Conservation (phyloP, 129 eudicot genomes). For the Heracleum sosnowskyi region DNA sequence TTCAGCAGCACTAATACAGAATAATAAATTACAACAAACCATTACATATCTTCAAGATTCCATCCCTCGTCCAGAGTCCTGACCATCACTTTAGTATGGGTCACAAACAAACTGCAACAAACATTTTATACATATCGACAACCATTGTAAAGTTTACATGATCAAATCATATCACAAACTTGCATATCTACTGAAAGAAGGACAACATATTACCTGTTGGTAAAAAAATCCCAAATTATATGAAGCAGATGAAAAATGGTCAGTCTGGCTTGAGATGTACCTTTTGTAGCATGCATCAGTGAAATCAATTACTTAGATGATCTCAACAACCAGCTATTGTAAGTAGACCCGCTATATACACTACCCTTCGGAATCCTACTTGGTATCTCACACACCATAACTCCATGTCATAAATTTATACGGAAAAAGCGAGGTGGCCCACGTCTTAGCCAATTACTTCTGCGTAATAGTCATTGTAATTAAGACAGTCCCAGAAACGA, state of each 20-base stretch:
- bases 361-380: not conserved
- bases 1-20: not conserved
- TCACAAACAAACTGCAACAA: not conserved
- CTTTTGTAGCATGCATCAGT: not conserved
- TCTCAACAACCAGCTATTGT: not conserved
- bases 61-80: not conserved
- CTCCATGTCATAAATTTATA: constrained; percentile 11
- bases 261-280: not conserved
- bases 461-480: constrained; percentile 65
- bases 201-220: not conserved
- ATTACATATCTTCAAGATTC: not conserved
- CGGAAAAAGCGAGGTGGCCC: constrained; percentile 30
- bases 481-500: constrained; percentile 81
- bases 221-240: not conserved
- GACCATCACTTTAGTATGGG: not conserved
- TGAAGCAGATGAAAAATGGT: constrained; percentile 5
- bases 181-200: not conserved
- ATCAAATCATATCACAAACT: not conserved
- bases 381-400: not conserved
- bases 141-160: not conserved
- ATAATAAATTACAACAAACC: not conserved
- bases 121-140: not conserved
- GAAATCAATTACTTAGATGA: not conserved
- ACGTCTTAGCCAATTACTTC: constrained; percentile 40
- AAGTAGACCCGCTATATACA: not conserved